Evolutionary conservation across 2,329 filamentous ascomycete species (phyloP).

Genomic region (Mariannaea sp.): DNA sequence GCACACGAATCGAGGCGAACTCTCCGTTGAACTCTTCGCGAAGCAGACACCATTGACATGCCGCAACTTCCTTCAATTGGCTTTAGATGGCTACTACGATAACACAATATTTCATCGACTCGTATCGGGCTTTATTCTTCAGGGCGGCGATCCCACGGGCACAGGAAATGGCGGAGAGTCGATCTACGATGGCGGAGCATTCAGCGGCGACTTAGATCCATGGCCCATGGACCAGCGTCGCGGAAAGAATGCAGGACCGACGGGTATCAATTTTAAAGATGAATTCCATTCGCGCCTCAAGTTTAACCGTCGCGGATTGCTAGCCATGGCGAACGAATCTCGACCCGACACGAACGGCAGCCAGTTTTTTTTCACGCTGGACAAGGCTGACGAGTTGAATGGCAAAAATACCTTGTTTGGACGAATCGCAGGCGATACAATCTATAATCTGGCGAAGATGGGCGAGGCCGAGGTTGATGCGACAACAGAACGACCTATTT

Average conservation of each 20-base stretch:
- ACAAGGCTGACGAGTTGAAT: slow-evolving; percentile 81
- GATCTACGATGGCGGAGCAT: slow-evolving; percentile 85
- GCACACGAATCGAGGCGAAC: slow-evolving; percentile 86
- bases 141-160: slow-evolving; percentile 92
- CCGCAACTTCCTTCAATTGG: slow-evolving; percentile 95
- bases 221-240: slow-evolving; percentile 69
- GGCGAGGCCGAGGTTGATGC: slow-evolving; percentile 83
- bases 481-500: slow-evolving; percentile 80
- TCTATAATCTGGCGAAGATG: slow-evolving; percentile 95
- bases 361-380: slow-evolving; percentile 96
- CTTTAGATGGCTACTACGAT: slow-evolving; percentile 93
- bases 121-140: slow-evolving; percentile 88
- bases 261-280: slow-evolving; percentile 71
- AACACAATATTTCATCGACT: slow-evolving; percentile 93
- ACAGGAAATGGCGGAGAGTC: slow-evolving; percentile 91
- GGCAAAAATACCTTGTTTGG: slow-evolving; percentile 95
- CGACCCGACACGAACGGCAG: slow-evolving; percentile 81
- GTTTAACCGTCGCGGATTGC: slow-evolving; percentile 85
- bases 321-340: slow-evolving; percentile 96
- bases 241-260: slow-evolving; percentile 64
- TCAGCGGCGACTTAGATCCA: slow-evolving; percentile 72
- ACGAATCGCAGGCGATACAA: slow-evolving; percentile 87
- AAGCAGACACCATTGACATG: slow-evolving; percentile 90
- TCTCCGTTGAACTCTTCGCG: slow-evolving; percentile 91
- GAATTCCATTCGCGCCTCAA: slow-evolving; percentile 92